Evolutionary conservation across 2,329 filamentous ascomycete genomes (phyloP).

Genomic region (Nemania serpens): DNA sequence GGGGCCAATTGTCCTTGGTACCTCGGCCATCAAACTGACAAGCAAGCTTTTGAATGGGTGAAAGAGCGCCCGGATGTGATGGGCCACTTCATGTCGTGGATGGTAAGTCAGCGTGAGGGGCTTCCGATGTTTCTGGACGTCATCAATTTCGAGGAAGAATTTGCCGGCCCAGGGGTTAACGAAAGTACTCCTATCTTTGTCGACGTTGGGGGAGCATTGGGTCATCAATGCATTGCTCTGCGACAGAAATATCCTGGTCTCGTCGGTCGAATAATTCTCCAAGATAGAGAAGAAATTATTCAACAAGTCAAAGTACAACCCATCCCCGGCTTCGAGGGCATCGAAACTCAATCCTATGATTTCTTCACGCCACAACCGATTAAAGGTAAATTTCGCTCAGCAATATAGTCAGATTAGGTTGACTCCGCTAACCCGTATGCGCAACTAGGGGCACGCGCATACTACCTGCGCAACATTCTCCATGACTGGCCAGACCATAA

Average conservation of each 20-base stretch:
- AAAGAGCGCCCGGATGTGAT: slow-evolving; percentile 19
- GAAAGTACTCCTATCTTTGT: slow-evolving; percentile 28
- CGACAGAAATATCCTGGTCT: slow-evolving; percentile 21
- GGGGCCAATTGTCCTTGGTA: slow-evolving; percentile 22
- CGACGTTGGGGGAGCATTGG: slow-evolving; percentile 28
- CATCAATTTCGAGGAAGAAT: slow-evolving; percentile 26
- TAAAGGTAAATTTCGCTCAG: slow-evolving; percentile 7
- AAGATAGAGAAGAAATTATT: slow-evolving; percentile 25
- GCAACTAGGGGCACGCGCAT: neutral
- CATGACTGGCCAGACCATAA: neutral
- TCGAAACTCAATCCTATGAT: slow-evolving; percentile 24
- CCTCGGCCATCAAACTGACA: slow-evolving; percentile 19
- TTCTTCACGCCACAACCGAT: slow-evolving; percentile 27
- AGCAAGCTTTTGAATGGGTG: slow-evolving; percentile 23
- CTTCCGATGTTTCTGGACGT: slow-evolving; percentile 28
- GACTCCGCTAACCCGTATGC: neutral
- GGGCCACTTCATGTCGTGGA: slow-evolving; percentile 26
- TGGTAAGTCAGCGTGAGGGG: slow-evolving; percentile 23
- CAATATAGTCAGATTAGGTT: neutral
- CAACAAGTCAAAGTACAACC: slow-evolving; percentile 13
- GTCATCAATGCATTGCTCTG: slow-evolving; percentile 28
- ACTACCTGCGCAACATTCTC: neutral
- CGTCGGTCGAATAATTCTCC: slow-evolving; percentile 29
- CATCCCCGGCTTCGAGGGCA: slow-evolving; percentile 25
- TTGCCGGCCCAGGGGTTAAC: neutral